A percentile compares a stretch with the other conserved stretches of the same genome.
These are phyloP conservation scores for Spizellomyces punctatus DNA, from an alignment of 192 early-diverging fungal species.

Conservation along the genomic window DNA sequence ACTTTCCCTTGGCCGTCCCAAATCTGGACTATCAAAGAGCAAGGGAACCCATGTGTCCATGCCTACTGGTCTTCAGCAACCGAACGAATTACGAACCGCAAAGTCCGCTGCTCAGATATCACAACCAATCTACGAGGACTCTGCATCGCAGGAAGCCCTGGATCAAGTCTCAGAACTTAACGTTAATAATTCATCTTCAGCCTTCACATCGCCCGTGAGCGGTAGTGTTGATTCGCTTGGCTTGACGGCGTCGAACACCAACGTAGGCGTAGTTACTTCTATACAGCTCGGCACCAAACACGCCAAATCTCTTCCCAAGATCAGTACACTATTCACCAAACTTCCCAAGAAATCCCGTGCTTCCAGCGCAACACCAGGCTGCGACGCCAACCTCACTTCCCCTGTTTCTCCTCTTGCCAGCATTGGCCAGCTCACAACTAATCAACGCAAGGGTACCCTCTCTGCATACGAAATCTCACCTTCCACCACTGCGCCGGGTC, in stretches of 20 bases:
- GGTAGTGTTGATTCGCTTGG: slow-evolving; percentile 12
- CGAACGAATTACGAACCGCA: slow-evolving; percentile 11
- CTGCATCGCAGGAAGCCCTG: slow-evolving; percentile 19
- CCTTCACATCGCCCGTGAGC: slow-evolving; percentile 1
- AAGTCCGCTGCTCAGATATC: slow-evolving; percentile 15
- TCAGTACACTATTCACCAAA: slow-evolving; percentile 27
- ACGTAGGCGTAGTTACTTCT: not conserved
- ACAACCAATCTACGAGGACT: slow-evolving; percentile 20
- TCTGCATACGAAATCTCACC: slow-evolving; percentile 55
- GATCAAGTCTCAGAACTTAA: slow-evolving; percentile 31
- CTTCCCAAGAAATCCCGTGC: slow-evolving; percentile 17
- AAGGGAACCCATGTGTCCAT: slow-evolving; percentile 16
- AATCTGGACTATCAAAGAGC: slow-evolving; percentile 10
- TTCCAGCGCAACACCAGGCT: slow-evolving; percentile 18
- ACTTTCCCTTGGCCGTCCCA: not conserved
- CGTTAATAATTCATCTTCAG: not conserved
- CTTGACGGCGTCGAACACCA: not conserved
- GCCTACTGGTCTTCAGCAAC: slow-evolving; percentile 9
- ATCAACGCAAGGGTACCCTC: slow-evolving; percentile 31
- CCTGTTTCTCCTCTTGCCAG: slow-evolving; percentile 15
- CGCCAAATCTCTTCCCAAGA: slow-evolving; percentile 32
- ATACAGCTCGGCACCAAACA: slow-evolving; percentile 13
- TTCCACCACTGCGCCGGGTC: slow-evolving; percentile 15
- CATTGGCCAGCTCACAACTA: not conserved
- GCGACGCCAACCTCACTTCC: slow-evolving; percentile 11